Base-by-base conservation (phyloP, 148 eudicot species). In the Cornus controversa region DNA sequence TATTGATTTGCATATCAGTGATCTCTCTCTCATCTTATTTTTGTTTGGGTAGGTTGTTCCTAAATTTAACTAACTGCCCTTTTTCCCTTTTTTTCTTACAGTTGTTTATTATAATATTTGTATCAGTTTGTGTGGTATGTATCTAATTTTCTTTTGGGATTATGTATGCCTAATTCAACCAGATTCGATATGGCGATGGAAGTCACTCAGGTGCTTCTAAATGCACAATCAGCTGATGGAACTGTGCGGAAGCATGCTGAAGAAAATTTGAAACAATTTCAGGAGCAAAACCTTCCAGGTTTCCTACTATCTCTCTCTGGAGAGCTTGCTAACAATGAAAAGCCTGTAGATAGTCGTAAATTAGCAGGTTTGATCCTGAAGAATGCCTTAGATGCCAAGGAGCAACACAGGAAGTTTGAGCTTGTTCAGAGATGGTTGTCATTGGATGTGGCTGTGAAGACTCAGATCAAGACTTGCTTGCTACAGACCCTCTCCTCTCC, bases 371-470 rank as follows among this genome's bases (percentile, higher is more conserved):
- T 90, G 80, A 78, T 90, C 64, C 90, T 92, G 28, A 92, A 92
- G 77, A 92, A 90, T 87, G 94, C 93, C 23, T 80, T 92, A 86
- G 97, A 92, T 81, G 97, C 97, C 14, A 89, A 92, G 79, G 97
- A 92, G 72, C 94, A 90, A 73, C 97, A 86, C 75, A 87, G 92
- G 73, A 92, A 90, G 75, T 84, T 69, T 78, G 97, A 92, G 85
- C 91, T 92, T 76, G 89, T 89, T 70, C 92, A 89, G 58, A 87
- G 87, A 82, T 90, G 97, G 93, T 64, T 90, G 26, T 75, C 92
- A 8, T 79, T 92, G 22, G 97, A 92, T 85, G 89, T 75, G 60
- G 82, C 80, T 58, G 88, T 82, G 63, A 92, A 92, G 85, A 87
- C 70, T 57, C 96, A 92, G 80, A 90, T 92, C 18, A 90, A 88